Conservation (phyloP, 1,284 basidiomycete genomes). For the Tylopilus sp. region DNA sequence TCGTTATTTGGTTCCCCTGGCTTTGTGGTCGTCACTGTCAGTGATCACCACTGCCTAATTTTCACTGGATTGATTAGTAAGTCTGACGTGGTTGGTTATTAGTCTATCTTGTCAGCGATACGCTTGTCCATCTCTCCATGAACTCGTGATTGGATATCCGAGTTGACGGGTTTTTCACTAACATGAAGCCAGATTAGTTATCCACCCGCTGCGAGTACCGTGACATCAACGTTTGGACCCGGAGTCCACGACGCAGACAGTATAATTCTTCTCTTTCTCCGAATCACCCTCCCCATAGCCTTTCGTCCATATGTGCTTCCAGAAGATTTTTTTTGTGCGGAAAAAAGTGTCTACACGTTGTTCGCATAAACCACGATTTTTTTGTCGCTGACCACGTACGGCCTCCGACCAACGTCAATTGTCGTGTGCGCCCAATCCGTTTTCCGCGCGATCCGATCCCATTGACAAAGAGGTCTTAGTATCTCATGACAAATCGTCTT, state of each 20-base stretch:
- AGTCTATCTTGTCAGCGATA: not conserved
- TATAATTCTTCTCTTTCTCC: not conserved
- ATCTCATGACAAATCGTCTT: conserved; percentile 4
- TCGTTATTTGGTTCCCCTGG: not conserved
- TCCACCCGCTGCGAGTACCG: not conserved
- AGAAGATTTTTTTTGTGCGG: not conserved
- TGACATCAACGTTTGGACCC: not conserved
- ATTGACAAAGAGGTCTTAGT: not conserved
- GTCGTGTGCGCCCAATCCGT: not conserved
- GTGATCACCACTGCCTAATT: not conserved
- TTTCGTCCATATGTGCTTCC: not conserved
- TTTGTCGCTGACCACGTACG: not conserved
- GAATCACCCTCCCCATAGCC: not conserved
- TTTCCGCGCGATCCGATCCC: conserved; percentile 19
- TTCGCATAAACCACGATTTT: not conserved
- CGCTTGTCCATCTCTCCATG: not conserved
- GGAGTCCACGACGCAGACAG: not conserved
- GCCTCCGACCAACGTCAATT: conserved; percentile 8
- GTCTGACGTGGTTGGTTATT: not conserved
- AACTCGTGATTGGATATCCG: not conserved
- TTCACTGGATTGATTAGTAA: not conserved
- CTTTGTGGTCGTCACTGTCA: not conserved
- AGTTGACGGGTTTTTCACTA: not conserved
- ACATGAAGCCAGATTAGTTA: not conserved
- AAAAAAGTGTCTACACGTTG: not conserved